Evolutionary conservation across 345 rosid species (phyloP).

Genomic region (Camelina laxa): DNA sequence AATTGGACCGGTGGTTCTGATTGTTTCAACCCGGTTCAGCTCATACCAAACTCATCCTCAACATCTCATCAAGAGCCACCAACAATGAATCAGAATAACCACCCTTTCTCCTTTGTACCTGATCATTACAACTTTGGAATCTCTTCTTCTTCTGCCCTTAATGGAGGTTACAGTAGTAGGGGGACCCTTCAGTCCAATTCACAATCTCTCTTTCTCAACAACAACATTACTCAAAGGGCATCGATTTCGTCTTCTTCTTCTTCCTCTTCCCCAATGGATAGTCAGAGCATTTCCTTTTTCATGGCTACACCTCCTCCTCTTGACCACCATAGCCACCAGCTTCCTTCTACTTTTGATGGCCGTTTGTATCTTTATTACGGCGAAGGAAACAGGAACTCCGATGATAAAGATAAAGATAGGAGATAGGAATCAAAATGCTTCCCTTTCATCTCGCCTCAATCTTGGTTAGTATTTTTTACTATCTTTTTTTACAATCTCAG

Average conservation of each 20-base stretch:
- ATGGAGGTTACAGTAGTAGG: slow-evolving; percentile 81
- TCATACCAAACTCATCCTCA: slow-evolving; percentile 52
- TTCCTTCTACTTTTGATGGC: slow-evolving; percentile 49
- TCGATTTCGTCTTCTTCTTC: slow-evolving; percentile 45
- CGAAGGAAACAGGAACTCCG: slow-evolving; percentile 64
- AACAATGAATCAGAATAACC: slow-evolving; percentile 31
- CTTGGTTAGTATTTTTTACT: slow-evolving; percentile 54
- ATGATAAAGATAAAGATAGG: slow-evolving; percentile 76
- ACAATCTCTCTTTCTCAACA: slow-evolving; percentile 41
- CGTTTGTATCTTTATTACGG: slow-evolving; percentile 50
- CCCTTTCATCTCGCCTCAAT: slow-evolving; percentile 19
- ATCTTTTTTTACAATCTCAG: not conserved
- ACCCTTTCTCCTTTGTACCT: slow-evolving; percentile 66
- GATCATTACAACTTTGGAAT: slow-evolving; percentile 78
- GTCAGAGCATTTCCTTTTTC: slow-evolving; percentile 72
- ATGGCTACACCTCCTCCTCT: slow-evolving; percentile 60
- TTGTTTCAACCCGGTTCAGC: slow-evolving; percentile 54
- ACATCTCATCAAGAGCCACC: slow-evolving; percentile 38
- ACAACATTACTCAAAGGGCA: slow-evolving; percentile 66
- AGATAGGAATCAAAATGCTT: slow-evolving; percentile 47
- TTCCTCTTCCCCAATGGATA: slow-evolving; percentile 47
- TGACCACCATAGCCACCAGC: slow-evolving; percentile 68
- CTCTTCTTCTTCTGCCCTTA: slow-evolving; percentile 53
- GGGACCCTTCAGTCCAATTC: slow-evolving; percentile 99
- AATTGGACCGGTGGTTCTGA: slow-evolving; percentile 55